Evolutionary conservation across 805 yeast species (phyloP), one percentile per base, ranked within the genome.

Genomic region (Kodamaea laetipori): DNA sequence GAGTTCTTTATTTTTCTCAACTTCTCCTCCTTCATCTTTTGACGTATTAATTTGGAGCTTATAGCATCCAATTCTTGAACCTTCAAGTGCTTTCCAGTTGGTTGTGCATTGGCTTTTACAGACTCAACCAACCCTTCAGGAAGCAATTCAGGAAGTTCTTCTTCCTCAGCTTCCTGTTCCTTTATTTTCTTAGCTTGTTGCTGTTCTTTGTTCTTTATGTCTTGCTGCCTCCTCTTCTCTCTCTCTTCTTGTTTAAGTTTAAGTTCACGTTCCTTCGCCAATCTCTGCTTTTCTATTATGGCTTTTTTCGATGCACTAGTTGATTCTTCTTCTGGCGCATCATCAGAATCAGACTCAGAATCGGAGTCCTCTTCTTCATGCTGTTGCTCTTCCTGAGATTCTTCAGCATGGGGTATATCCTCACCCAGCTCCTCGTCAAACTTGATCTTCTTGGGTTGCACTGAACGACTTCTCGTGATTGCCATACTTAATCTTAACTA

Each of bases 321-420:
- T 6, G 72, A 63, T 44, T 71, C 75, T 49, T 70, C 76, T 53
- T 71, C 76, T 11, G 76, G 76, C 1, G 75, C 76, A 6, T 66
- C 73, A 49, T 69, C 67, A 7, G 53, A 46, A 31, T 53, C 60
- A 4, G 44, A 34, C 15, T 49, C 66, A 13, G 46, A 46, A 9
- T 51, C 64, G 3, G 44, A 37, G 2, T 41, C 50, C 24, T 43
- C 56, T 6, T 46, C 51, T 17, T 39, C 44, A 9, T 30, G 34
- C 18, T 21, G 40, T 28, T 21, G 47, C 16, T 51, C 53, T 26
- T 21, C 32, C 25, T 16, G 32, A 8, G 36, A 21, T 6, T 38
- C 35, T 25, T 24, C 38, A 13, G 24, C 40, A 11, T 15, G 12
- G 9, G 25, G 16, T 31, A 26, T 32, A 23, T 23, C 37, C 10